phyloP scores from a whole-genome alignment of 1,284 basidiomycete genomes.

The Rhodotorula sp. region DNA sequence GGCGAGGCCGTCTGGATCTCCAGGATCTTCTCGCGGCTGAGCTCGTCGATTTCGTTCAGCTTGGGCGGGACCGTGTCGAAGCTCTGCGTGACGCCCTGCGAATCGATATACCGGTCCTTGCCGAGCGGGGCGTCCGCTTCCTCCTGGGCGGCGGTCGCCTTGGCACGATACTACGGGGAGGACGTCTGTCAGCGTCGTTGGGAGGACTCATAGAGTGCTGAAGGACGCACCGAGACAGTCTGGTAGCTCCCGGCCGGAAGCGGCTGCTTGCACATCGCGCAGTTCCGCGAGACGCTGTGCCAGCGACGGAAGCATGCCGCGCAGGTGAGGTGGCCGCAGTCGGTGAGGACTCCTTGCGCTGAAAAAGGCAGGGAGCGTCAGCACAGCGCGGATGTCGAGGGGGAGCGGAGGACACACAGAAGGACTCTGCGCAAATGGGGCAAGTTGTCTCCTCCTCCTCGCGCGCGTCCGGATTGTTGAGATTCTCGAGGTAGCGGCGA shows the following conservation, averaged over 20 bases:
- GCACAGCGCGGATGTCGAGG: no score
- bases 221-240: constrained; percentile 20
- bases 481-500: constrained; percentile 39
- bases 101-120: constrained; percentile 7
- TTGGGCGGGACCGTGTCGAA: constrained; percentile 9
- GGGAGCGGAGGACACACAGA: not conserved
- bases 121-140: not conserved
- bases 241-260: constrained; percentile 12
- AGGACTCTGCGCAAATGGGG: constrained; percentile 32
- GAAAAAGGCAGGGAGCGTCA: no score
- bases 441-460: constrained; percentile 28
- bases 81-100: constrained; percentile 15
- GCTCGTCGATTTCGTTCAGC: constrained; percentile 9
- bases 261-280: constrained; percentile 30
- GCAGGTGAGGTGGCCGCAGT: constrained; percentile 27
- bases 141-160: not conserved
- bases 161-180: constrained; percentile 12
- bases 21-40: constrained; percentile 16
- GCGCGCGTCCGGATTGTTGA: constrained; percentile 16
- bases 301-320: constrained; percentile 14
- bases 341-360: constrained; percentile 18
- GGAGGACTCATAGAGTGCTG: not conserved
- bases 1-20: constrained; percentile 22
- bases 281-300: constrained; percentile 1
- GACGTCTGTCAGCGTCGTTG: not conserved